Evolutionary conservation across 768 basidiomycete genomes (phyloP).

Genomic region (Rhodotorula sphaerocarpa): DNA sequence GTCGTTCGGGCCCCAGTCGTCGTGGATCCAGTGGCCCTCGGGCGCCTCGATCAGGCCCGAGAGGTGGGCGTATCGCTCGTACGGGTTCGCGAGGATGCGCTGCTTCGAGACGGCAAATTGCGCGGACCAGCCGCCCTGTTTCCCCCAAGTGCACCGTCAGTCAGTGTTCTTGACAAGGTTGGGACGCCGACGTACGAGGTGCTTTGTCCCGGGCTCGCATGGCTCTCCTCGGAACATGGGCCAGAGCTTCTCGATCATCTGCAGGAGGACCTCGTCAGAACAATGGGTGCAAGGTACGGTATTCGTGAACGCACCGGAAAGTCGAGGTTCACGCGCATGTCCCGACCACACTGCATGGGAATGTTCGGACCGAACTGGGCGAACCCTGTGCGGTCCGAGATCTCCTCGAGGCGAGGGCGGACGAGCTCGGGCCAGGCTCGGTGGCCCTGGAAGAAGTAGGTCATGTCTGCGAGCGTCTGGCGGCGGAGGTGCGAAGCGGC

Average conservation of each 20-base stretch:
- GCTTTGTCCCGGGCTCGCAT: constrained; percentile 21
- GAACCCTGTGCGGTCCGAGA: constrained; percentile 39
- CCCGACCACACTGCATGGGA: constrained; percentile 36
- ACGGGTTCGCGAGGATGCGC: constrained; percentile 39
- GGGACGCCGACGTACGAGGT: constrained; percentile 2
- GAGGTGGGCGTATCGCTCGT: constrained; percentile 31
- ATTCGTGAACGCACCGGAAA: constrained; percentile 7
- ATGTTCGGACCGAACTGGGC: constrained; percentile 41
- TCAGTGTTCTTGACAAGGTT: neutral
- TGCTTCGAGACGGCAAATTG: constrained; percentile 41
- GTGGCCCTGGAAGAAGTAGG: constrained; percentile 43
- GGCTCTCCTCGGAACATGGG: constrained; percentile 39
- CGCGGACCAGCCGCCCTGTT: constrained; percentile 42
- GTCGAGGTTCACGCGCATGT: constrained; percentile 25
- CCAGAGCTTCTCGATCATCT: constrained; percentile 41
- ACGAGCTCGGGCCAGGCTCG: constrained; percentile 38
- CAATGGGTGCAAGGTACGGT: too few relatives aligned
- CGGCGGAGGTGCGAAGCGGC: neutral
- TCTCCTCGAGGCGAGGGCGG: constrained; percentile 35
- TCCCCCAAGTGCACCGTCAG: neutral
- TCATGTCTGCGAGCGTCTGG: constrained; percentile 36
- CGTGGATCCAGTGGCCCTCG: constrained; percentile 29
- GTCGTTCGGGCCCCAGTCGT: constrained; percentile 33
- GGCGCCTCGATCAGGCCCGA: constrained; percentile 15
- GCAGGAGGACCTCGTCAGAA: neutral